phyloP scores from a whole-genome alignment of 805 yeast genomes.

The Myxozyma kluyveri region DNA sequence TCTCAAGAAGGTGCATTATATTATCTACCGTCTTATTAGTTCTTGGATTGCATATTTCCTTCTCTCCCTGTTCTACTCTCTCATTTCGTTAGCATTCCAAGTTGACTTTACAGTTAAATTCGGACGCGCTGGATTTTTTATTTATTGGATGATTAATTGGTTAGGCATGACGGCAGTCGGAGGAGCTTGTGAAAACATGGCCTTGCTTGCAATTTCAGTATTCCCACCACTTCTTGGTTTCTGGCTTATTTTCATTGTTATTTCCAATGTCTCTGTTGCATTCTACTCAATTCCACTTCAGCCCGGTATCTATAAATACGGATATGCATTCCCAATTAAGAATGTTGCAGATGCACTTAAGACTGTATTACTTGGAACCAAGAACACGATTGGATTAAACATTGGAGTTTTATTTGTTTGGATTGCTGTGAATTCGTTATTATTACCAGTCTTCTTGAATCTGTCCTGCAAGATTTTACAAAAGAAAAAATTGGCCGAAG shows the following conservation, averaged over 20 bases:
- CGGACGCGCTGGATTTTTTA: constrained; percentile 69
- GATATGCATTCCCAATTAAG: constrained; percentile 68
- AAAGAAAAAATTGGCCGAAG: no score
- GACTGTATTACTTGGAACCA: constrained; percentile 57
- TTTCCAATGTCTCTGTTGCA: constrained; percentile 65
- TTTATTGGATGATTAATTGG: constrained; percentile 68
- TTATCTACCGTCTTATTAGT: constrained; percentile 51
- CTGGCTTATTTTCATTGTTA: constrained; percentile 71
- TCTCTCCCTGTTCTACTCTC: constrained; percentile 55
- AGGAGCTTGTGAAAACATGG: constrained; percentile 66
- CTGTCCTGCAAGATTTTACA: not conserved
- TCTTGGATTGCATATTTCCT: constrained; percentile 56
- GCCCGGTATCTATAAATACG: constrained; percentile 58
- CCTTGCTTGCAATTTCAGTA: constrained; percentile 49
- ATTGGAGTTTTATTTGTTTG: constrained; percentile 60
- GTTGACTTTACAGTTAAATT: constrained; percentile 56
- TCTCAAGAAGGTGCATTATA: constrained; percentile 46
- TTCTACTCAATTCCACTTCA: constrained; percentile 62
- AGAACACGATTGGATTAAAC: constrained; percentile 57
- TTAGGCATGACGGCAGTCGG: constrained; percentile 76
- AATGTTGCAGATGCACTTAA: constrained; percentile 61
- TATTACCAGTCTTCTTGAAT: constrained; percentile 15
- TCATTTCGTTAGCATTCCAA: constrained; percentile 69
- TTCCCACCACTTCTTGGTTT: constrained; percentile 67
- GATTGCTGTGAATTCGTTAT: constrained; percentile 48